A percentile compares a stretch with the other conserved stretches of the same genome.
phyloP scores from a whole-genome alignment of 2,329 filamentous ascomycete genomes.

The Alternaria ethzedia region DNA sequence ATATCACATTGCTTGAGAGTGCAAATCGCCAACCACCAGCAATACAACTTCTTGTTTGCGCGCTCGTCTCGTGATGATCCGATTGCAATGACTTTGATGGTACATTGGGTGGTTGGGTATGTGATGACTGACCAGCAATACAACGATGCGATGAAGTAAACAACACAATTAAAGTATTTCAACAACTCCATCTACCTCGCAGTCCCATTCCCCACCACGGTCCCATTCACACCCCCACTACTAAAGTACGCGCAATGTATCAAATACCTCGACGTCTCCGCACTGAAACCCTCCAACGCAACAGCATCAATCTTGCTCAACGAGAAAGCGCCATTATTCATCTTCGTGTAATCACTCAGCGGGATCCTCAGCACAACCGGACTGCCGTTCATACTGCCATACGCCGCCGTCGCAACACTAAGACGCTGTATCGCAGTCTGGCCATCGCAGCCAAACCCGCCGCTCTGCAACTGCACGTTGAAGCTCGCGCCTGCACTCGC shows the following conservation, averaged over 20 bases:
- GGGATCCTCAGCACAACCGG: conserved; percentile 8
- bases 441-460: background rate
- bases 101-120: too few species aligned
- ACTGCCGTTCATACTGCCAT: conserved; percentile 1
- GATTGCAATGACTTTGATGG: too few species aligned
- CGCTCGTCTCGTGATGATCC: too few species aligned
- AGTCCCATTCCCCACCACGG: background rate
- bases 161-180: background rate
- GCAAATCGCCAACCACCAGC: too few species aligned
- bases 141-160: background rate
- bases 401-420: conserved; percentile 2
- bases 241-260: conserved; percentile 14
- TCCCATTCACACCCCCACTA: background rate
- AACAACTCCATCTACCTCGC: background rate
- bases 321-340: conserved; percentile 3
- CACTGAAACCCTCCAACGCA: conserved; percentile 4
- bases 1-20: too few species aligned
- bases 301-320: conserved; percentile 5
- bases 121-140: too few species aligned
- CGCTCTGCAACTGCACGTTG: conserved; percentile 12
- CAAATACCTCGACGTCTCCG: background rate
- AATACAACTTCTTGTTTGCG: too few species aligned
- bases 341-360: conserved; percentile 1
- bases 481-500: conserved; percentile 4
- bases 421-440: conserved; percentile 1